These are phyloP conservation scores for Phytophthora tentaculata DNA, from an alignment of 352 stramenopile species.

Conservation along the genomic window DNA sequence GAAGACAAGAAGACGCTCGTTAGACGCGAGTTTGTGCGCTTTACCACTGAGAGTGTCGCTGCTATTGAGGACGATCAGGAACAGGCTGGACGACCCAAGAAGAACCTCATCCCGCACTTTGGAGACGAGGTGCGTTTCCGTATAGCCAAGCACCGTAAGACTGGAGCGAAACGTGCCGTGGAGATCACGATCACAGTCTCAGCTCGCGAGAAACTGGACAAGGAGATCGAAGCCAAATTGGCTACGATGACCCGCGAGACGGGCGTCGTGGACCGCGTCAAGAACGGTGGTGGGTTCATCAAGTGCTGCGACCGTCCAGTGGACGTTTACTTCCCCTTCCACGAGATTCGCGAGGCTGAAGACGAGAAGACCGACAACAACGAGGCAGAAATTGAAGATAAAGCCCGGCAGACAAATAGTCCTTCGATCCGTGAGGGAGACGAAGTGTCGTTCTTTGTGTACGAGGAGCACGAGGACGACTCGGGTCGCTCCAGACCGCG, in stretches of 20 bases:
- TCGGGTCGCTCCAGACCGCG: constrained; percentile 39
- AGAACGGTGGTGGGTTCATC: constrained; percentile 72
- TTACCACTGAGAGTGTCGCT: constrained; percentile 59
- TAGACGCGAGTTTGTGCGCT: constrained; percentile 55
- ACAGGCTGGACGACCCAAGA: constrained; percentile 10
- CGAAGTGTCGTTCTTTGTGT: constrained; percentile 83
- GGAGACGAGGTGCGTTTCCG: constrained; percentile 79
- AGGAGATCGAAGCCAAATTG: constrained; percentile 76
- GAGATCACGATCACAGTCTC: constrained; percentile 65
- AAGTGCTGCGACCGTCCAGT: constrained; percentile 71
- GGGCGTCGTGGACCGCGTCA: constrained; percentile 67
- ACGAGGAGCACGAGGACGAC: constrained; percentile 67
- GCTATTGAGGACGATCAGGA: constrained; percentile 28
- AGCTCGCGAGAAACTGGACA: constrained; percentile 65
- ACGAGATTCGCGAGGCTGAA: constrained; percentile 59
- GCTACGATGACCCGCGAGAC: constrained; percentile 58
- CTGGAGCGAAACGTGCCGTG: constrained; percentile 66
- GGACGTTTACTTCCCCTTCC: constrained; percentile 77
- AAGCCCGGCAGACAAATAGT: constrained; percentile 22
- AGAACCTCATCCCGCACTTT: constrained; percentile 50
- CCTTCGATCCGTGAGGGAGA: constrained; percentile 60
- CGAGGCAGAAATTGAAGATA: constrained; percentile 15
- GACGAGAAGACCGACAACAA: constrained; percentile 33
- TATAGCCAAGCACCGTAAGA: constrained; percentile 76
- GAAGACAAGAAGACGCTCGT: constrained; percentile 23